A percentile compares a stretch with the other conserved stretches of the same genome.
Evolutionary conservation across 2,329 filamentous ascomycete species (phyloP).

Genomic region (Exophiala oligosperma): DNA sequence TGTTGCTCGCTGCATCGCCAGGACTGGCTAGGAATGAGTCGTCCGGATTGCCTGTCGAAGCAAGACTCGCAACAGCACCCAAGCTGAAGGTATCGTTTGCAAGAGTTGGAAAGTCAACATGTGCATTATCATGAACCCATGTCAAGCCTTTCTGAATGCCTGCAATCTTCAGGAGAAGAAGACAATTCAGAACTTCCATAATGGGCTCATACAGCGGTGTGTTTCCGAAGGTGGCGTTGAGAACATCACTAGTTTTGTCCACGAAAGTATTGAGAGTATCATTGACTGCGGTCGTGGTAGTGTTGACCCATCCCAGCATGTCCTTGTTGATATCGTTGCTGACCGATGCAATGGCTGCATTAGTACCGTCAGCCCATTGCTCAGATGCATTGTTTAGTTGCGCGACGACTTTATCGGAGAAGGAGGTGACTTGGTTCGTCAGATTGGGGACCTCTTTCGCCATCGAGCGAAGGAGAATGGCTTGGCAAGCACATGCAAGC

Average conservation of each 20-base stretch:
- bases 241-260: conserved; percentile 69
- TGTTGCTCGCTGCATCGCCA: conserved; percentile 71
- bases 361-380: conserved; percentile 75
- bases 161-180: conserved; percentile 85
- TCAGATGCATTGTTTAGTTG: conserved; percentile 71
- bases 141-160: conserved; percentile 84
- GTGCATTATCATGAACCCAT: conserved; percentile 86
- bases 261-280: conserved; percentile 81
- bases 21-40: conserved; percentile 77
- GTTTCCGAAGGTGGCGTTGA: conserved; percentile 77
- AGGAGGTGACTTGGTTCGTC: conserved; percentile 71
- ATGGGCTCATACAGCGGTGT: conserved; percentile 79
- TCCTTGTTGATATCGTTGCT: conserved; percentile 76
- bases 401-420: conserved; percentile 74
- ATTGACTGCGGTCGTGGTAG: conserved; percentile 79
- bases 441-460: conserved; percentile 75
- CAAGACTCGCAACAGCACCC: conserved; percentile 64
- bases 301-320: conserved; percentile 83
- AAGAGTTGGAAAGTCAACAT: conserved; percentile 77
- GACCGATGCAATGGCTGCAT: conserved; percentile 66
- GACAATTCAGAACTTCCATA: conserved; percentile 76
- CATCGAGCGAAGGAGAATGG: conserved; percentile 70
- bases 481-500: conserved; percentile 80
- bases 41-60: conserved; percentile 51
- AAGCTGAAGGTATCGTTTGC: conserved; percentile 79